Conservation (phyloP, 306 rosid species). For the Quercus variabilis region DNA sequence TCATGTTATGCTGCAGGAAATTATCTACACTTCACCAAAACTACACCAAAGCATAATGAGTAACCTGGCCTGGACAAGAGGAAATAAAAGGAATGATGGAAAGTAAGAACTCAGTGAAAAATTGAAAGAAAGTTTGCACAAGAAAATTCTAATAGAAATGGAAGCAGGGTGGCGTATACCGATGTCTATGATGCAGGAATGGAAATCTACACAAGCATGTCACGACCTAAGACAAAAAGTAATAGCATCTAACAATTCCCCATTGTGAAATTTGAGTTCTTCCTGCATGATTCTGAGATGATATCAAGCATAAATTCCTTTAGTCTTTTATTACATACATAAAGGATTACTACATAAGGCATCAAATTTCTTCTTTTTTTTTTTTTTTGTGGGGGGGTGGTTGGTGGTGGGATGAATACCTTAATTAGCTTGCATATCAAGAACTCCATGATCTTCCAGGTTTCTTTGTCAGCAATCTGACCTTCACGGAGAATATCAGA, state of each 20-base stretch:
- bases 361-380: no score
- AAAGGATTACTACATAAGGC: neutral
- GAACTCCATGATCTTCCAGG: conserved; percentile 70
- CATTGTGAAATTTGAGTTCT: neutral
- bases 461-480: conserved; percentile 79
- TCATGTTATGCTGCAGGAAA: neutral
- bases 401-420: conserved; percentile 32
- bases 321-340: neutral
- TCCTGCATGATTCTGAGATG: neutral
- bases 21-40: neutral
- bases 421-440: conserved; percentile 76
- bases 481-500: conserved; percentile 78
- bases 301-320: neutral
- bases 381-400: no score
- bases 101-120: neutral
- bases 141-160: neutral
- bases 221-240: neutral
- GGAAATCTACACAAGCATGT: neutral
- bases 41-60: neutral
- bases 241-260: neutral
- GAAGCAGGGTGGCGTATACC: neutral
- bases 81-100: neutral
- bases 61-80: neutral
- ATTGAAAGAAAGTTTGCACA: neutral
- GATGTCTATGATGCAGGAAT: neutral